These are phyloP conservation scores for Pythium dissimile DNA, from an alignment of 352 stramenopile genomes.

Conservation along the genomic window DNA sequence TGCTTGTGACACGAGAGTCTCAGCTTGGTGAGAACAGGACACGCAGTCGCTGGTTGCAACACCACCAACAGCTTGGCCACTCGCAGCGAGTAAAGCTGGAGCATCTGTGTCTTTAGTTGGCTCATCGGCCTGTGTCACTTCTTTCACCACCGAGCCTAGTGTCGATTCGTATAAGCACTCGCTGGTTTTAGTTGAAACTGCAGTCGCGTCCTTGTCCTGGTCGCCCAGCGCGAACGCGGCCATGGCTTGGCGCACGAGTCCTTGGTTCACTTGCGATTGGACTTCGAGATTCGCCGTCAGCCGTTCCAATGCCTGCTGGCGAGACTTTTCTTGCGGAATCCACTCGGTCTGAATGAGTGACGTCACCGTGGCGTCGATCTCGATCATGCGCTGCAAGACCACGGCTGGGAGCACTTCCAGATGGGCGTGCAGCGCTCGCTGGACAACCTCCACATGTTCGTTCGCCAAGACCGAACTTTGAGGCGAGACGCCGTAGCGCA, in stretches of 20 bases:
- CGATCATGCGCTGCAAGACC: conserved; percentile 56
- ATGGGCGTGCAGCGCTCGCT: conserved; percentile 54
- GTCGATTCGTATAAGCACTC: no score
- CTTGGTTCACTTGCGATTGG: conserved; percentile 42
- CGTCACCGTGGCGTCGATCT: conserved; percentile 45
- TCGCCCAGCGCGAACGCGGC: conserved; percentile 11
- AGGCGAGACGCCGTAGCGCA: conserved; percentile 43
- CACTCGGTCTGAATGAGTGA: conserved; percentile 49
- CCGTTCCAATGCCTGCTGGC: conserved; percentile 38
- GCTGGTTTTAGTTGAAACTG: no score
- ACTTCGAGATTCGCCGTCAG: conserved; percentile 30
- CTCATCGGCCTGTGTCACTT: no score
- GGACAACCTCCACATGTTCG: conserved; percentile 44
- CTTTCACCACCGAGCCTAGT: no score
- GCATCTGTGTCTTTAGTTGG: no score
- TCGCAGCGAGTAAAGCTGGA: no score
- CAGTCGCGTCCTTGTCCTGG: not conserved
- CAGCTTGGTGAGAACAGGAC: no score
- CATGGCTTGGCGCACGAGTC: conserved; percentile 54
- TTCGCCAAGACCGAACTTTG: conserved; percentile 39
- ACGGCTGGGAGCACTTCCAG: conserved; percentile 51
- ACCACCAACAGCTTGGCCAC: no score
- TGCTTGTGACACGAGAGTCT: no score
- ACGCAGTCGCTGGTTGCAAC: no score
- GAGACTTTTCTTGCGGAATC: conserved; percentile 48